Percentiles rank a stretch among this genome's conserved stretches.
These are phyloP conservation scores for Exophiala aquamarina DNA, from an alignment of 2,329 filamentous ascomycete species.

Conservation along the genomic window DNA sequence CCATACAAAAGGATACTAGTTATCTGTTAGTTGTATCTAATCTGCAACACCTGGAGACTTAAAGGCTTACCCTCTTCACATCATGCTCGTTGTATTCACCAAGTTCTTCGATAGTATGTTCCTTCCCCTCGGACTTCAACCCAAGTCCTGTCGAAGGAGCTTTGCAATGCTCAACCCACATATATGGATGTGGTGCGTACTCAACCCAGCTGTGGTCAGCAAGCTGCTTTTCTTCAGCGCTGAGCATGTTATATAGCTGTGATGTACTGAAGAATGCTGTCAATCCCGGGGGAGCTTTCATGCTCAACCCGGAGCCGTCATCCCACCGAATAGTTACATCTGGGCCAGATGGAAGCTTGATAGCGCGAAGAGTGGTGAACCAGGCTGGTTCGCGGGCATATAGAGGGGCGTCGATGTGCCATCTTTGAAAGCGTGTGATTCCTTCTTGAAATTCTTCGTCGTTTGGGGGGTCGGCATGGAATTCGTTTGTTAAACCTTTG, in stretches of 20 bases:
- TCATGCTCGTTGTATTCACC: slow-evolving; percentile 36
- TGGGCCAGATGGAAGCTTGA: slow-evolving; percentile 39
- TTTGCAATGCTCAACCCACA: slow-evolving; percentile 45
- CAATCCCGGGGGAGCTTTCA: slow-evolving; percentile 45
- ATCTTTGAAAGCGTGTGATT: slow-evolving; percentile 47
- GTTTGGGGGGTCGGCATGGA: slow-evolving; percentile 36
- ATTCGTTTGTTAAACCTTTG: slow-evolving; percentile 36
- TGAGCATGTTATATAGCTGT: slow-evolving; percentile 44
- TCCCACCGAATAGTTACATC: slow-evolving; percentile 44
- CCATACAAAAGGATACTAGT: slow-evolving; percentile 49
- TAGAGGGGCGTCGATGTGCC: slow-evolving; percentile 50
- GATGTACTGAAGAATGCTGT: slow-evolving; percentile 47
- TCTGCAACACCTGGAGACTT: no score
- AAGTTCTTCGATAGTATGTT: slow-evolving; percentile 40
- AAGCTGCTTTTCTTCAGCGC: slow-evolving; percentile 40
- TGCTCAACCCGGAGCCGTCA: slow-evolving; percentile 42
- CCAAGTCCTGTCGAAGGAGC: slow-evolving; percentile 43
- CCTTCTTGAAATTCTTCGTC: slow-evolving; percentile 40
- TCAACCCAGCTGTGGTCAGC: slow-evolving; percentile 49
- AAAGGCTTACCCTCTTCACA: slow-evolving; percentile 34
- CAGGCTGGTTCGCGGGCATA: slow-evolving; percentile 43
- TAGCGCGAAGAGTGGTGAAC: slow-evolving; percentile 44
- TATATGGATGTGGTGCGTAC: slow-evolving; percentile 47
- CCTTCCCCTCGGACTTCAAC: slow-evolving; percentile 39
- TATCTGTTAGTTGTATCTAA: not conserved